Conservation (phyloP, 2,329 filamentous ascomycete genomes). For the Aspergillus brasiliensis region DNA sequence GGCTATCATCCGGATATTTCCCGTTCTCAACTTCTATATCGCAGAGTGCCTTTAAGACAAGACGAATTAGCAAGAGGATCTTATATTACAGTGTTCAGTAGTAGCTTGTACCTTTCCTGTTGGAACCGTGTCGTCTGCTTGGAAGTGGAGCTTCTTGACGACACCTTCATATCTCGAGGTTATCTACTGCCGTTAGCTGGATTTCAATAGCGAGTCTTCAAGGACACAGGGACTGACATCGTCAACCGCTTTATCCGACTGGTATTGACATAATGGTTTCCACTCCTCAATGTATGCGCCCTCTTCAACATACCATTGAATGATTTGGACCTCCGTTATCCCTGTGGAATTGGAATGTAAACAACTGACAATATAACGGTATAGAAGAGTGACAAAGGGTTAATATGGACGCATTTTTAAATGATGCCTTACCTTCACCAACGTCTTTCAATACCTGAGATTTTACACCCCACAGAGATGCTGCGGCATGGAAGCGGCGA, state of each 20-base stretch:
- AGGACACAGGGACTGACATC: slow-evolving; percentile 47
- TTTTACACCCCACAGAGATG: slow-evolving; percentile 37
- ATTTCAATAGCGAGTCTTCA: background rate
- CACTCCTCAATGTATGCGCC: slow-evolving; percentile 96
- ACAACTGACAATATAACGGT: slow-evolving; percentile 9
- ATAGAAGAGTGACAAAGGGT: background rate
- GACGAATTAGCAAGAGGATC: slow-evolving; percentile 9
- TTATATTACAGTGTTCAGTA: background rate
- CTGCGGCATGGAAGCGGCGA: slow-evolving; percentile 39
- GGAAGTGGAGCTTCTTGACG: slow-evolving; percentile 94
- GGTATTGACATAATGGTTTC: slow-evolving; percentile 95
- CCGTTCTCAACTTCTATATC: slow-evolving; percentile 91
- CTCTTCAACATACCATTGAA: slow-evolving; percentile 98
- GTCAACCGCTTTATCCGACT: slow-evolving; percentile 87
- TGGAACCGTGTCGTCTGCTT: slow-evolving; percentile 92
- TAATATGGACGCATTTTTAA: background rate
- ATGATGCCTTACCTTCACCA: slow-evolving; percentile 39
- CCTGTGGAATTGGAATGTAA: slow-evolving; percentile 55
- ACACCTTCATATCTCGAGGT: slow-evolving; percentile 94
- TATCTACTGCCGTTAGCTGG: slow-evolving; percentile 65
- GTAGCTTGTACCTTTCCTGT: slow-evolving; percentile 68
- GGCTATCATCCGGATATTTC: slow-evolving; percentile 62
- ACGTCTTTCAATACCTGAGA: slow-evolving; percentile 48
- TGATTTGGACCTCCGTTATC: slow-evolving; percentile 97
- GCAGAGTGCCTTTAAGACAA: slow-evolving; percentile 68